Evolutionary conservation across 139 green algal genomes (phyloP), one percentile per base, ranked within the genome.

Genomic region (Chlorella sorokiniana): DNA sequence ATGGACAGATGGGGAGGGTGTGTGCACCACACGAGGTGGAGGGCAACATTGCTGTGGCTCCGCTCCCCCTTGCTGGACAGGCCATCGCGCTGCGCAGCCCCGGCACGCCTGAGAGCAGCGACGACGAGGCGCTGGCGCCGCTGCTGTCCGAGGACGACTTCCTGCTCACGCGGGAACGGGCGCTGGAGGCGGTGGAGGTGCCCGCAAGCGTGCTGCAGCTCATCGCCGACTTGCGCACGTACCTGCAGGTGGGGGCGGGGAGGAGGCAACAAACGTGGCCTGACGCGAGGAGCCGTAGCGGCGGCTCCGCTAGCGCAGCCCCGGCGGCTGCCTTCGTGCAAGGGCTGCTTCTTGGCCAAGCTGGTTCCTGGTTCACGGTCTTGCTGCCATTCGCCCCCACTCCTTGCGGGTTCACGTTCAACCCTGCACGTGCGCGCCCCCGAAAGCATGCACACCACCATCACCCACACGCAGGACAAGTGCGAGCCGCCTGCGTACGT

Each of bases 401-500:
- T 10, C 18, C 23, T 65, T 65, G 6, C 56, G n/a, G 6, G 18
- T 65, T 6, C 22, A 6, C 22, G 10, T 29, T 22, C 22, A 10
- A 6, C 56, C 16, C 56, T 65, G 16, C 56, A 29, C 56, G 6
- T 33, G 18, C 23, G 18, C 70, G 10, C 92, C 98, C 51, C 91
- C 95, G 4, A 51, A 74, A 40, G 69, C 70, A 74, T 98, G 71
- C 89, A 91, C 10, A 93, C 96, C 83, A 33, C 86, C 98, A 80
- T 85, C 93, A 18, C 78, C 0, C 90, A 89, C 71, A 86, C 97
- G 38, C 94, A 97, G 84, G 94, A 96, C 14, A 93, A 92, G 83
- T 92, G 89, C 54, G 95, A 98, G 90, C 95, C 95, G 7, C 94
- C 95, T 0, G 88, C 97, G 38, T 98, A 98, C 77, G 92, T 98